Evolutionary conservation across 2,329 filamentous ascomycete species (phyloP).

Genomic region (Penicillium griseofulvum): DNA sequence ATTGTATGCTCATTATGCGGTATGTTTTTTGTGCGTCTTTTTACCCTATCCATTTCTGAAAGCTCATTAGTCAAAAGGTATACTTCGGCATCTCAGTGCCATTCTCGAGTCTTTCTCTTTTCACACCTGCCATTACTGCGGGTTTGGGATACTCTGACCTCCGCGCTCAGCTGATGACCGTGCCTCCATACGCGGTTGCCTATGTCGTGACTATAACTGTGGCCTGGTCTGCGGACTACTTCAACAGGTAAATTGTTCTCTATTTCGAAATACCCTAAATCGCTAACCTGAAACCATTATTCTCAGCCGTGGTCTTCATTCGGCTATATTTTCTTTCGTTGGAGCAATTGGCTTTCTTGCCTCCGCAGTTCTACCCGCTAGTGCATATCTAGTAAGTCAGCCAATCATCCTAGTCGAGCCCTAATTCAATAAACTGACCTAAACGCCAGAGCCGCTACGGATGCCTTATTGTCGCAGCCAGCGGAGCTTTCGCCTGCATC

Average conservation of each 20-base stretch:
- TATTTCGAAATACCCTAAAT: neutral
- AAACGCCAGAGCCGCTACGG: constrained; percentile 57
- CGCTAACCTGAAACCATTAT: neutral
- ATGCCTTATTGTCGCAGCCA: constrained; percentile 65
- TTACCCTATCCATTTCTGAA: neutral
- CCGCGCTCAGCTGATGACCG: constrained; percentile 64
- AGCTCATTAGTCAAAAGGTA: constrained; percentile 30
- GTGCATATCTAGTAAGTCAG: constrained; percentile 51
- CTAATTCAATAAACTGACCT: neutral
- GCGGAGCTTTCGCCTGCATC: constrained; percentile 66
- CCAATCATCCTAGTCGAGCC: neutral
- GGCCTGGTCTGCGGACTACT: constrained; percentile 61
- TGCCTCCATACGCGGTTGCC: constrained; percentile 63
- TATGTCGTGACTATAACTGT: constrained; percentile 53
- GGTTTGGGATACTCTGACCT: constrained; percentile 56
- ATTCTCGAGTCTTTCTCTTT: constrained; percentile 60
- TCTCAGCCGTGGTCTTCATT: constrained; percentile 50
- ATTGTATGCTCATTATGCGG: constrained; percentile 52
- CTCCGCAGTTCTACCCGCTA: constrained; percentile 61
- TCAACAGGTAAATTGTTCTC: constrained; percentile 30
- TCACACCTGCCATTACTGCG: constrained; percentile 63
- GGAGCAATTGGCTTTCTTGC: constrained; percentile 60
- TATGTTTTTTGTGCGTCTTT: constrained; percentile 31
- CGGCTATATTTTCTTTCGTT: constrained; percentile 49
- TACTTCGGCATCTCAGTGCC: constrained; percentile 55